These are phyloP conservation scores for Centaurea solstitialis DNA, from an alignment of 129 eudicot genomes.

Conservation along the genomic window DNA sequence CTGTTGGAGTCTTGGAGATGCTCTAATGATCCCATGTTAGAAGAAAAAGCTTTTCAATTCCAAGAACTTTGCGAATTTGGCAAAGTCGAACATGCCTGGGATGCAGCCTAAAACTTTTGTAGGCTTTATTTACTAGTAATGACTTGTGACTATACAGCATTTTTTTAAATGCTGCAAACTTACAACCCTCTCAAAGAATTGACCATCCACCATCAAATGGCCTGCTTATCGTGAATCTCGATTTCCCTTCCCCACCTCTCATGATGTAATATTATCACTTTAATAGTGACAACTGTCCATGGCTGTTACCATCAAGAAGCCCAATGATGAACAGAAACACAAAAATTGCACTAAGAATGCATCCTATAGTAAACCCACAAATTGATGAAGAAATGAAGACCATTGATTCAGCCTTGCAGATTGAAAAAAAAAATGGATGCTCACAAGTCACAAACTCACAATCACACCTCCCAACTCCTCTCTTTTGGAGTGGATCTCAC, in stretches of 20 bases:
- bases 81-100: neutral
- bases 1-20: too few species aligned
- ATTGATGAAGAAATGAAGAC: neutral
- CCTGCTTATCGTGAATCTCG: neutral
- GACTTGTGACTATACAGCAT: neutral
- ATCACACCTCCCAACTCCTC: neutral
- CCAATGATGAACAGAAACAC: neutral
- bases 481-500: neutral
- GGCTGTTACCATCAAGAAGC: neutral
- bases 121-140: neutral
- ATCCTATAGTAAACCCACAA: neutral
- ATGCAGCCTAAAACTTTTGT: neutral
- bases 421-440: neutral
- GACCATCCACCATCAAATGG: neutral
- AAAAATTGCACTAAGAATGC: neutral
- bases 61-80: neutral
- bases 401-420: neutral
- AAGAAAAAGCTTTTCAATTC: neutral
- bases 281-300: neutral
- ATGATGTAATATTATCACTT: neutral
- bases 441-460: too few species aligned
- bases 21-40: too few species aligned
- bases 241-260: neutral
- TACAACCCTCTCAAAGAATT: neutral
- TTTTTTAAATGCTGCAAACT: neutral